These are phyloP conservation scores for Pythium sp. DNA, from an alignment of 352 stramenopile genomes.

Conservation along the genomic window DNA sequence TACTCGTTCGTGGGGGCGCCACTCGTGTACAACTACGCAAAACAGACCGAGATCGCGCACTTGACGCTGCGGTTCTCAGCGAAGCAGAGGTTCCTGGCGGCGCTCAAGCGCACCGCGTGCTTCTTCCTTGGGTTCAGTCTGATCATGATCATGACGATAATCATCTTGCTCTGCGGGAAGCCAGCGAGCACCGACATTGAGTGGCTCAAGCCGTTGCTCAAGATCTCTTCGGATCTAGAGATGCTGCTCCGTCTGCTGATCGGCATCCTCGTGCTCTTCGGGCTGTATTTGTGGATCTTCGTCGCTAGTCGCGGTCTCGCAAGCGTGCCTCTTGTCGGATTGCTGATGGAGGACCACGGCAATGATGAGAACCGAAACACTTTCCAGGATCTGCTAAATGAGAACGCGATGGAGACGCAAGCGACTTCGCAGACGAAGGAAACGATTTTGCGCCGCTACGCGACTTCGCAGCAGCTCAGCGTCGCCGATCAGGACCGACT, in stretches of 20 bases:
- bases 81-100: constrained; percentile 48
- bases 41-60: constrained; percentile 81
- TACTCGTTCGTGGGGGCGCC: constrained; percentile 75
- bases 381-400: constrained; percentile 68
- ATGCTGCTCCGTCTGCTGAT: constrained; percentile 71
- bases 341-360: constrained; percentile 77
- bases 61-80: constrained; percentile 67
- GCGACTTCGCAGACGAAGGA: constrained; percentile 64
- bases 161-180: constrained; percentile 75
- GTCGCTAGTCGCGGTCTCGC: constrained; percentile 69
- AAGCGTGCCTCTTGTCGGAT: constrained; percentile 66
- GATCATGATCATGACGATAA: constrained; percentile 63
- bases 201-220: constrained; percentile 80
- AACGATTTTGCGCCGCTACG: constrained; percentile 70
- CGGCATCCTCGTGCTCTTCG: constrained; percentile 66
- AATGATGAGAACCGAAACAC: constrained; percentile 64
- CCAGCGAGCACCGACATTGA: constrained; percentile 72
- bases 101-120: constrained; percentile 69
- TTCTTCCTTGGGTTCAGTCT: constrained; percentile 70
- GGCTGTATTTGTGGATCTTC: constrained; percentile 77
- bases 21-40: constrained; percentile 80
- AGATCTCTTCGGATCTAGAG: constrained; percentile 71
- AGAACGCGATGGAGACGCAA: constrained; percentile 75
- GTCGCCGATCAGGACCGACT: constrained; percentile 68
- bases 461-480: constrained; percentile 61